Evolutionary conservation across 164 flowering plant species (phyloP).

Genomic region (Aristolochia californica): DNA sequence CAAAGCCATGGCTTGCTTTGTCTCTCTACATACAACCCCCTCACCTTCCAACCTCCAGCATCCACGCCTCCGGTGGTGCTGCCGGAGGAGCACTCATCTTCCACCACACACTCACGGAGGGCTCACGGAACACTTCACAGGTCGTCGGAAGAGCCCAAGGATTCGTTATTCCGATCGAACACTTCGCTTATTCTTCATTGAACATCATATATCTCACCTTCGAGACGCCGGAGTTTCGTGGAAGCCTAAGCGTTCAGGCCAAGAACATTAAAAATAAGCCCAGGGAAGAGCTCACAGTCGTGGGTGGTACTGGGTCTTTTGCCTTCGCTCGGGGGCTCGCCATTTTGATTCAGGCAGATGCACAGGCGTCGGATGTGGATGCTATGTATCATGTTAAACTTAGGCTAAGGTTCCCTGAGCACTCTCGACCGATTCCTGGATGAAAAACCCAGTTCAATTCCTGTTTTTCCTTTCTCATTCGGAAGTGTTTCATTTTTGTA

Average conservation of each 20-base stretch:
- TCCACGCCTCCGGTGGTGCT: slow-evolving; percentile 3
- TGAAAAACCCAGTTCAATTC: slow-evolving; percentile 9
- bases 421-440: slow-evolving; percentile 22
- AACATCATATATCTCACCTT: slow-evolving; percentile 63
- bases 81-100: slow-evolving; percentile 51
- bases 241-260: slow-evolving; percentile 58
- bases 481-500: not conserved
- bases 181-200: slow-evolving; percentile 53
- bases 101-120: slow-evolving; percentile 57
- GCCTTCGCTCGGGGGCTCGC: slow-evolving; percentile 81
- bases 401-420: slow-evolving; percentile 44
- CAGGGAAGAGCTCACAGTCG: slow-evolving; percentile 42
- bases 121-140: slow-evolving; percentile 59
- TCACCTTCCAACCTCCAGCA: slow-evolving; percentile 9
- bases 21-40: slow-evolving; percentile 75
- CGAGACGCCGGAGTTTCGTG: slow-evolving; percentile 42
- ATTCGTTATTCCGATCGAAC: slow-evolving; percentile 53
- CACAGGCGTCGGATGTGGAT: slow-evolving; percentile 10
- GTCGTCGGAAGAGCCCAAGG: slow-evolving; percentile 72
- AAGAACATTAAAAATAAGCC: slow-evolving; percentile 26
- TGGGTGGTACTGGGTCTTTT: slow-evolving; percentile 87
- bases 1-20: slow-evolving; percentile 31
- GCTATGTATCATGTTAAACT: slow-evolving; percentile 50
- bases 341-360: slow-evolving; percentile 29
- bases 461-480: not conserved